phyloP scores from a whole-genome alignment of 2,329 filamentous ascomycete genomes.

The Epichloe coenophiala region DNA sequence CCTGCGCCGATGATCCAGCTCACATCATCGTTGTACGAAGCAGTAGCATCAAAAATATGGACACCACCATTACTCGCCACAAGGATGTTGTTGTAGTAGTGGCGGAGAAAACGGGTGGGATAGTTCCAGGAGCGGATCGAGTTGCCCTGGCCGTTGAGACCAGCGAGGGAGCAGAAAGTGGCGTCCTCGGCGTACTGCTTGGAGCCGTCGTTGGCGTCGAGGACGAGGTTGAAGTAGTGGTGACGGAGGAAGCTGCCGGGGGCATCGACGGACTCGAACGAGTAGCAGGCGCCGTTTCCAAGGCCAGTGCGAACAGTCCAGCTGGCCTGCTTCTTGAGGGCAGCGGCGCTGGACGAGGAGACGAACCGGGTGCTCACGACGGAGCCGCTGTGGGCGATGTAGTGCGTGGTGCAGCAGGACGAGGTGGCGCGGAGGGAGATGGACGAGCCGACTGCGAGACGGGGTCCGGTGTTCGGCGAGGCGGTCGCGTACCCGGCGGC shows the following conservation, averaged over 20 bases:
- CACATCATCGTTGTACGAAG: background rate
- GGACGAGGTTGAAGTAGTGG: constrained; percentile 33
- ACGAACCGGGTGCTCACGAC: constrained; percentile 42
- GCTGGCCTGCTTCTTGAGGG: constrained; percentile 37
- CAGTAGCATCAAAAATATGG: background rate
- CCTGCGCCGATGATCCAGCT: background rate
- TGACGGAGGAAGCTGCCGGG: constrained; percentile 47
- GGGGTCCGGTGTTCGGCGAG: constrained; percentile 32
- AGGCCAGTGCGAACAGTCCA: constrained; percentile 42
- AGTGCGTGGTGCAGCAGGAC: constrained; percentile 36
- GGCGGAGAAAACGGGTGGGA: constrained; percentile 44
- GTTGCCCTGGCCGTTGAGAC: constrained; percentile 35
- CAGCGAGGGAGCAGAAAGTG: constrained; percentile 45
- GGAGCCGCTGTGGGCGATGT: constrained; percentile 37
- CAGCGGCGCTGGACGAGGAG: constrained; percentile 32
- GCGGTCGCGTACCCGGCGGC: constrained; percentile 6
- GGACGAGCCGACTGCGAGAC: constrained; percentile 32
- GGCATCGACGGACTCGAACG: constrained; percentile 46
- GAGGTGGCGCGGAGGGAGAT: constrained; percentile 44
- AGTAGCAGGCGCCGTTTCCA: constrained; percentile 41
- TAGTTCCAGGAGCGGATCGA: constrained; percentile 46
- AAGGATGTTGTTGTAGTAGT: constrained; percentile 22
- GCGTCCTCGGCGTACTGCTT: constrained; percentile 48
- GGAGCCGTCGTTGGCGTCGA: constrained; percentile 37
- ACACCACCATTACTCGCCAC: background rate